Evolutionary conservation across 257 asterid species (phyloP).

Genomic region (Solanum stenotomum): DNA sequence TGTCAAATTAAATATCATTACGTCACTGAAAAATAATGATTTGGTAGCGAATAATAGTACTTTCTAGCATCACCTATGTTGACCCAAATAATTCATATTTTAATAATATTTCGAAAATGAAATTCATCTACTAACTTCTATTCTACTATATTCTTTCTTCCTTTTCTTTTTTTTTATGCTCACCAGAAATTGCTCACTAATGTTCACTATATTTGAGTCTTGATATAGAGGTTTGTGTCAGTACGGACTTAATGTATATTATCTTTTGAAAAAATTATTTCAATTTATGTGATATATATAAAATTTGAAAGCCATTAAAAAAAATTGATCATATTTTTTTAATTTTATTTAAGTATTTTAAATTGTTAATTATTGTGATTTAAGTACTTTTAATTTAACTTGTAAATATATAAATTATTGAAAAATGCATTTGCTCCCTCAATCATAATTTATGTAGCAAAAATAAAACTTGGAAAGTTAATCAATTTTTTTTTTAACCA

Average conservation of each 20-base stretch:
- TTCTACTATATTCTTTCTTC: too few relatives aligned
- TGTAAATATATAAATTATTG: not conserved
- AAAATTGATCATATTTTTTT: too few relatives aligned
- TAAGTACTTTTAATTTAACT: too few relatives aligned
- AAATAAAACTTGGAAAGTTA: not conserved
- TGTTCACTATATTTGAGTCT: not conserved
- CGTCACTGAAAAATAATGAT: not conserved
- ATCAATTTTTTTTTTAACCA: not conserved
- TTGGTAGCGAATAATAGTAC: not conserved
- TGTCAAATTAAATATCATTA: too few relatives aligned
- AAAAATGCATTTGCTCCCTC: not conserved
- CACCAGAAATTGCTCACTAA: not conserved
- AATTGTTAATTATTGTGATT: too few relatives aligned
- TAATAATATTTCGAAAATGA: not conserved
- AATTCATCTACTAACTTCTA: not conserved
- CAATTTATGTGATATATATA: too few relatives aligned
- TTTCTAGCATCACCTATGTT: not conserved
- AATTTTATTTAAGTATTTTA: too few relatives aligned
- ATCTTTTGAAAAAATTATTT: accelerated
- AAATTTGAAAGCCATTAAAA: not conserved
- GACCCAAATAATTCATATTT: not conserved
- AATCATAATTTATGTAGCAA: too few relatives aligned
- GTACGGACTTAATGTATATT: too few relatives aligned
- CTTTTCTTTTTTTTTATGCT: too few relatives aligned
- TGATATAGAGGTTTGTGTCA: too few relatives aligned